Evolutionary conservation across 768 basidiomycete genomes (phyloP).

Genomic region (Neoboletus magnificus): DNA sequence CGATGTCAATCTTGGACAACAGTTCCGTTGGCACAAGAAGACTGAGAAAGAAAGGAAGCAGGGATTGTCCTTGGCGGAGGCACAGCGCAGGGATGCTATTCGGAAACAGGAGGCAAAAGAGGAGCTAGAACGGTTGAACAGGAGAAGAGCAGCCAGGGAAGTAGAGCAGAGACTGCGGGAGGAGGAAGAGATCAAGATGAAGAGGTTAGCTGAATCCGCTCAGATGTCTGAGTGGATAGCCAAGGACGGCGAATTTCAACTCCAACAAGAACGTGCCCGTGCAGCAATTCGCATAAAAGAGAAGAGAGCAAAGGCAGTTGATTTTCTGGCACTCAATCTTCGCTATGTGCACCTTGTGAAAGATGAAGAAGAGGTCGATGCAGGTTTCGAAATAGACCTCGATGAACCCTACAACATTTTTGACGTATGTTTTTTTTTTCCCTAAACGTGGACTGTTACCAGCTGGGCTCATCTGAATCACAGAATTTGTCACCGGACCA

Average conservation of each 20-base stretch:
- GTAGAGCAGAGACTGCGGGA: conserved; percentile 84
- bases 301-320: conserved; percentile 97
- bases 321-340: conserved; percentile 94
- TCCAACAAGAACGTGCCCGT: conserved; percentile 87
- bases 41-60: conserved; percentile 91
- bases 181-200: conserved; percentile 89
- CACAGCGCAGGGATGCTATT: conserved; percentile 73
- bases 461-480: conserved; percentile 8
- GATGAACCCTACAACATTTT: conserved; percentile 99
- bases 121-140: conserved; percentile 89
- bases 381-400: conserved; percentile 93
- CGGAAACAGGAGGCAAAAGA: conserved; percentile 90
- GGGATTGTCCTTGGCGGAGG: conserved; percentile 76
- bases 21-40: conserved; percentile 99
- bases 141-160: conserved; percentile 87
- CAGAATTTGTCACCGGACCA: conserved; percentile 85
- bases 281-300: conserved; percentile 95
- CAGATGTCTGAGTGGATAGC: conserved; percentile 99
- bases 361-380: conserved; percentile 76
- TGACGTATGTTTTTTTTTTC: conserved; percentile 59
- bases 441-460: background rate
- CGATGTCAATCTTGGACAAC: conserved; percentile 92
- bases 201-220: conserved; percentile 86
- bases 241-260: conserved; percentile 95
- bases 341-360: conserved; percentile 81